Conservation (phyloP, 257 asterid species). For the Scutellaria minor region DNA sequence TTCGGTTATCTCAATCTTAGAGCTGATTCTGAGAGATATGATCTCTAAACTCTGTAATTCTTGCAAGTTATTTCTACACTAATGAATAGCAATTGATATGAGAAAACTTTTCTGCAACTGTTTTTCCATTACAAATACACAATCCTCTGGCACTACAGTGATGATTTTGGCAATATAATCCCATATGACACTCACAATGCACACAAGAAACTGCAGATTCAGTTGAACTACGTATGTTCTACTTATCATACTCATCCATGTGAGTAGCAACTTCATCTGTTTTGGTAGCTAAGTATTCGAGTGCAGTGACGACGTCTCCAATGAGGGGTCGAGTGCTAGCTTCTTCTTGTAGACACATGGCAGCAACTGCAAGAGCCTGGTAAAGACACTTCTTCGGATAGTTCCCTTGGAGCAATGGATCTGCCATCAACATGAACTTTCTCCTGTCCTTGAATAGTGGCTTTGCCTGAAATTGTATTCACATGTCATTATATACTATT, state of each 20-base stretch:
- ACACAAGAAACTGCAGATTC: conserved; percentile 7
- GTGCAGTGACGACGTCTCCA: conserved; percentile 64
- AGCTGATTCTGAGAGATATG: conserved; percentile 61
- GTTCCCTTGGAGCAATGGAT: conserved; percentile 58
- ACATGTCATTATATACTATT: neutral
- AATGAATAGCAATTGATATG: neutral
- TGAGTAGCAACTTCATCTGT: conserved; percentile 35
- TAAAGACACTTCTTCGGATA: conserved; percentile 55
- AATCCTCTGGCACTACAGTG: conserved; percentile 9
- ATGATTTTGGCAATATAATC: neutral
- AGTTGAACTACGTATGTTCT: neutral
- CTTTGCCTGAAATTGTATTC: conserved; percentile 44
- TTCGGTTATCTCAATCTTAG: conserved; percentile 74
- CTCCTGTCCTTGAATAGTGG: conserved; percentile 56
- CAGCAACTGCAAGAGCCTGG: conserved; percentile 60
- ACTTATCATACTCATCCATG: conserved; percentile 23
- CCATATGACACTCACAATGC: neutral
- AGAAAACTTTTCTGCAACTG: neutral
- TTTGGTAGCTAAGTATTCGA: conserved; percentile 46
- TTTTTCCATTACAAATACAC: conserved; percentile 17
- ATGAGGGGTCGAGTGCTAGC: conserved; percentile 60
- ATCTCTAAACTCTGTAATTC: conserved; percentile 28
- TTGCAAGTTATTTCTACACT: neutral
- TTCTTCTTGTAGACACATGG: conserved; percentile 64
- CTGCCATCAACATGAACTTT: conserved; percentile 54